phyloP scores from a whole-genome alignment of 75 land plant species.

The Azolla pinnata region DNA sequence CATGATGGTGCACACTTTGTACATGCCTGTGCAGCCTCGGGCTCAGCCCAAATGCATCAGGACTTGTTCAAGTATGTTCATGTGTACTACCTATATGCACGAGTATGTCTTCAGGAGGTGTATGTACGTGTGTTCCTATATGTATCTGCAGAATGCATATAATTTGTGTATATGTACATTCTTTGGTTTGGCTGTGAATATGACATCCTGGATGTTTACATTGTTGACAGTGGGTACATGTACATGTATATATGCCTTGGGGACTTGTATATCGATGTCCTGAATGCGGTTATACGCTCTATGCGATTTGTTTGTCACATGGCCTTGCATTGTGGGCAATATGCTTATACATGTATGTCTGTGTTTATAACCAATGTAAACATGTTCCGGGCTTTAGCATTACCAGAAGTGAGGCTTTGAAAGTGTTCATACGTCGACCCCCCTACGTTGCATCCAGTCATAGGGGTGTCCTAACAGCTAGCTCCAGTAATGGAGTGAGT shows the following conservation, averaged over 20 bases:
- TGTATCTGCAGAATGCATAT: too few species aligned
- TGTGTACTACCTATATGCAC: not conserved
- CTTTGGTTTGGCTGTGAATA: not conserved
- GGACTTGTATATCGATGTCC: not conserved
- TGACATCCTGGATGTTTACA: not conserved
- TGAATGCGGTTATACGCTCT: too few species aligned
- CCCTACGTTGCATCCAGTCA: not conserved
- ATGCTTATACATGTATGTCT: not conserved
- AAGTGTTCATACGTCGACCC: not conserved
- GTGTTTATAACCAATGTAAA: not conserved
- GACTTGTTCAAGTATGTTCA: too few species aligned
- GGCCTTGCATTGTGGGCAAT: too few species aligned
- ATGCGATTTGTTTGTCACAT: too few species aligned
- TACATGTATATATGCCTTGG: not conserved
- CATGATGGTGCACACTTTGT: too few species aligned
- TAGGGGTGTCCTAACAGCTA: not conserved
- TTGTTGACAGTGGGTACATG: not conserved
- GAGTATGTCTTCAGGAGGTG: not conserved
- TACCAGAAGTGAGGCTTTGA: too few species aligned
- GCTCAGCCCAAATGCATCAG: too few species aligned
- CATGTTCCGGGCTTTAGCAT: too few species aligned
- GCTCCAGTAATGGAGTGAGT: too few species aligned
- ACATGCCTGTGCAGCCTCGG: too few species aligned
- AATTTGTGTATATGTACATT: not conserved
- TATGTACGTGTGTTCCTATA: not conserved